Evolutionary conservation across 2,329 filamentous ascomycete species (phyloP).

Genomic region (Leptoxyphium fumago): DNA sequence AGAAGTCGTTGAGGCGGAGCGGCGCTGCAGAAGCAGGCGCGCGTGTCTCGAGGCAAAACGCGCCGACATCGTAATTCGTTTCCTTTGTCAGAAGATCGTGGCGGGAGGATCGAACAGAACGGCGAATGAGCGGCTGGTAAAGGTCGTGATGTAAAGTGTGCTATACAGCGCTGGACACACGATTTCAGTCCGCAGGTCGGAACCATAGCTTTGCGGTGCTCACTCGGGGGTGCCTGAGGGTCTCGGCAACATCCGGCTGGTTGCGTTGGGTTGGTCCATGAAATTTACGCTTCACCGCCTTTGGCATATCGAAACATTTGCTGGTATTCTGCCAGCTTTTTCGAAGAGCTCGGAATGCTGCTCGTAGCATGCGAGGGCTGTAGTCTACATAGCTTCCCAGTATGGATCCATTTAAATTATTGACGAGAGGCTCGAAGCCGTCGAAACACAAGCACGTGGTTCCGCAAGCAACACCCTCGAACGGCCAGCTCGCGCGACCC

Average conservation of each 20-base stretch:
- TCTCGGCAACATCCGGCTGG: too few species aligned
- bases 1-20: slow-evolving; percentile 35
- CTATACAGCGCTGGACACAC: neutral
- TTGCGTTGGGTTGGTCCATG: neutral
- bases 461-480: slow-evolving; percentile 43
- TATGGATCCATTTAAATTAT: slow-evolving; percentile 61
- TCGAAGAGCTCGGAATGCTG: too few species aligned
- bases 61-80: slow-evolving; percentile 29
- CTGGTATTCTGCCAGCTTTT: neutral
- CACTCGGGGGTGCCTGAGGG: neutral
- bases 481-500: slow-evolving; percentile 48
- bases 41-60: slow-evolving; percentile 30
- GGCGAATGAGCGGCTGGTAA: slow-evolving; percentile 7
- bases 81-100: too few species aligned
- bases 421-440: slow-evolving; percentile 54
- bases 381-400: neutral
- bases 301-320: neutral
- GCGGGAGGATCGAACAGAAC: slow-evolving; percentile 5
- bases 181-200: neutral
- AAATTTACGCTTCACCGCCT: neutral
- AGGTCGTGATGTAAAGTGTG: slow-evolving; percentile 1
- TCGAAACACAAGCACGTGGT: slow-evolving; percentile 24
- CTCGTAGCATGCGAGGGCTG: too few species aligned
- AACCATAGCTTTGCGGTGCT: slow-evolving; percentile 2
- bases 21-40: slow-evolving; percentile 28